Evolutionary conservation across 2,329 filamentous ascomycete species (phyloP).

Genomic region (Cercospora canescens): DNA sequence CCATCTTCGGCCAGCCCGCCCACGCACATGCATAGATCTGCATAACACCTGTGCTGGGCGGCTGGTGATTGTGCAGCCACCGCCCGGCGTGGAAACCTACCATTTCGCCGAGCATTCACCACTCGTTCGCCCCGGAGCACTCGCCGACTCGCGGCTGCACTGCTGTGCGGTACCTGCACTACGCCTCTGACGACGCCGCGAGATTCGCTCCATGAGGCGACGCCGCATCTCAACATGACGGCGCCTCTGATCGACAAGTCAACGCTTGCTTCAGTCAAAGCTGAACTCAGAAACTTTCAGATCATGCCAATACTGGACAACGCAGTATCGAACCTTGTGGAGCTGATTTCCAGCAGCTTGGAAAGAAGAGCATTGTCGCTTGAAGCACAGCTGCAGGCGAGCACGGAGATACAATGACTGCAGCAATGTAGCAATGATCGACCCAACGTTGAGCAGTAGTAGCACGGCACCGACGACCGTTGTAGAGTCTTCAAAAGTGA

Average conservation of each 20-base stretch:
- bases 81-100: not conserved
- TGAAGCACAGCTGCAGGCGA: not conserved
- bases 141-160: not conserved
- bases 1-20: not conserved
- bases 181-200: not conserved
- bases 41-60: not conserved
- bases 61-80: not conserved
- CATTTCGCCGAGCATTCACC: not conserved
- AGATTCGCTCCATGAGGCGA: not conserved
- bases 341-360: not conserved
- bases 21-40: not conserved
- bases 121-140: not conserved
- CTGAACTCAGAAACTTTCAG: not conserved
- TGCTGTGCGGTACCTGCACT: not conserved
- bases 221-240: not conserved
- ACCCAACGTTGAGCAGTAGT: not conserved
- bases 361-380: not conserved
- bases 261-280: not conserved
- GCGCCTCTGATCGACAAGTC: not conserved
- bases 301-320: not conserved
- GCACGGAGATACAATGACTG: not conserved
- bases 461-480: not conserved
- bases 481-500: not conserved
- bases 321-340: not conserved
- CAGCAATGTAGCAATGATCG: not conserved